Base-by-base conservation (phyloP, 2,329 filamentous ascomycete genomes). In the Microdochium bolleyi region DNA sequence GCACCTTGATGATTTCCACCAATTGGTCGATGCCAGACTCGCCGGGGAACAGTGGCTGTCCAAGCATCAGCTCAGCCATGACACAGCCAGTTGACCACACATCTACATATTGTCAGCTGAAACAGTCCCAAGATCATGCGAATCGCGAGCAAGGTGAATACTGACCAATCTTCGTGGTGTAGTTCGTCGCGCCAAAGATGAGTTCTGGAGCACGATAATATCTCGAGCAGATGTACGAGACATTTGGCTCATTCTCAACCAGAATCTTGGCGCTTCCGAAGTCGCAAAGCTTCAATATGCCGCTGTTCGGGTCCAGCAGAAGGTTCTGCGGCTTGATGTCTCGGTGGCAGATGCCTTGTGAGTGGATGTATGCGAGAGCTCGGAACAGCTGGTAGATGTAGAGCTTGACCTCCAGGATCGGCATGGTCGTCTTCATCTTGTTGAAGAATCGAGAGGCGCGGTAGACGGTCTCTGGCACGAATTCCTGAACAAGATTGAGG, bases 341-440 rank as follows among this genome's bases (percentile, higher is more conserved):
- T 71, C 94, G 84, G 71, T 99, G 94, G 74, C 94, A 99, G 73
- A 99, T 99, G 65, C 94, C 94, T 75, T 96, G 92, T 10, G 94
- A 97, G 75, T 99, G 94, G 63, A 99, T 99, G 75, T 99, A 99
- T 66, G 94, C 94, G 62, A 99, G 81, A 34, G 94, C 95, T 63
- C 94, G 87, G 83, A 99, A 99, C 52, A 99, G 87, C 78, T 99
- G 94, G 76, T 99, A 99, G 69, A 92, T 99, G 79, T 97, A 99
- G 57, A 99, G 87, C 79, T 99, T 99, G 69, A 97, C 91, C 73
- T 99, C 94, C 62, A 99, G 83, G 63, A 92, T 96, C 16, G 94
- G 94, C 94, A 99, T 99, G 51, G 92, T 96, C 7, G 92, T 95
- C 84, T 97, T 99, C 87, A 97, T 87, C 79, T 99, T 99, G 81